These are phyloP conservation scores for Populus davidiana DNA, from an alignment of 345 rosid genomes.

Conservation along the genomic window DNA sequence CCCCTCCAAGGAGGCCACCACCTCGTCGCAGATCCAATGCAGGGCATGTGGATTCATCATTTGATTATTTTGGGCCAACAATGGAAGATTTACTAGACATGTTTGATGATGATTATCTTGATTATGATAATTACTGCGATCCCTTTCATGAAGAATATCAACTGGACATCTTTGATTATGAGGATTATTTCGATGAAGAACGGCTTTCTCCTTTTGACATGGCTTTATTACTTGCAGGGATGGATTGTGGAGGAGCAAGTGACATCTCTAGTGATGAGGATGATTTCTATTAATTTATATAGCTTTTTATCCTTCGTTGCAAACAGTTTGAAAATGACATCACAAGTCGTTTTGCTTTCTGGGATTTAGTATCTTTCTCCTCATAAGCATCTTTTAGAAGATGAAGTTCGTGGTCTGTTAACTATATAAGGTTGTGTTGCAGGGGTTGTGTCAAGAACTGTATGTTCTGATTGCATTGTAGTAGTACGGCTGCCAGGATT, in stretches of 20 bases:
- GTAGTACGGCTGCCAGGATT: no score
- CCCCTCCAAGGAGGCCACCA: constrained; percentile 57
- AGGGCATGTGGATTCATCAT: constrained; percentile 35
- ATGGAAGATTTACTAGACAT: constrained; percentile 44
- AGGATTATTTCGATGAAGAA: constrained; percentile 4
- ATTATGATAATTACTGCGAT: neutral
- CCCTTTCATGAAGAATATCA: neutral
- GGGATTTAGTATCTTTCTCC: neutral
- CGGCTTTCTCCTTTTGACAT: constrained; percentile 46
- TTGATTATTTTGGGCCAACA: constrained; percentile 45
- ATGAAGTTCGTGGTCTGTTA: no score
- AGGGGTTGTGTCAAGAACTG: no score
- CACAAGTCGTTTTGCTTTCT: neutral
- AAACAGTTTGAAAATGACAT: neutral
- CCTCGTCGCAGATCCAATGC: constrained; percentile 28
- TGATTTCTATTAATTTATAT: constrained; percentile 17
- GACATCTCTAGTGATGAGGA: constrained; percentile 50
- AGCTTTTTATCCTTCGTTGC: neutral
- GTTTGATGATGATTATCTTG: constrained; percentile 37
- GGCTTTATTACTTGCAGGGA: constrained; percentile 42
- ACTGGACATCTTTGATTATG: neutral
- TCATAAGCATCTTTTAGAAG: no score
- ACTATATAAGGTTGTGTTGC: no score
- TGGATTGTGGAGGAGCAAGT: constrained; percentile 39
- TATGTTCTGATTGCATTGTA: no score